Evolutionary conservation across 139 green algal genomes (phyloP), one percentile per base, ranked within the genome.

Genomic region (Coelastrella sp.): DNA sequence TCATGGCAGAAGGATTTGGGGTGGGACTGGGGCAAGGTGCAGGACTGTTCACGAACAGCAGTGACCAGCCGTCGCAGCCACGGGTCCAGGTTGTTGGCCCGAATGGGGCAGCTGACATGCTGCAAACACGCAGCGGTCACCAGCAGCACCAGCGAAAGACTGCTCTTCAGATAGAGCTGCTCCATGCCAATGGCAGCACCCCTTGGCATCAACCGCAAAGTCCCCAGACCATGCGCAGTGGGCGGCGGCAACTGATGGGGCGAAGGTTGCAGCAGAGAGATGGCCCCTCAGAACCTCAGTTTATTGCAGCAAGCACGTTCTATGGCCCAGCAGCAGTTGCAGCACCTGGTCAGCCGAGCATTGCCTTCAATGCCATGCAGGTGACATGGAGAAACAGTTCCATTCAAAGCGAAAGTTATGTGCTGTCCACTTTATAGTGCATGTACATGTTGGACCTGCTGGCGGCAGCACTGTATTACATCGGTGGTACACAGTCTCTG

Each of bases 361-460:
- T 76, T 76, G 68, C 68, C 17, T 76, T 76, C 68, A 76, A n/a
- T 22, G 68, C 68, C 68, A 76, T 76, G 68, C 68, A 76, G 32
- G 32, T 47, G 32, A 47, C 32, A 47, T 47, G 32, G 32, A 47
- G 32, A 47, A 47, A 47, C 32, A 47, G 32, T 47, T 47, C 32
- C 32, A 47, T 47, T 47, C 32, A 47, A 47, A 47, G 32, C 32
- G 32, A 47, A 47, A 47, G 32, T 47, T 47, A 47, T 47, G 32
- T 23, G 73, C 8, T 7, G n/a, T 56, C 17, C 32, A 47, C 32
- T 47, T 47, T 47, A 47, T 47, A 47, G 32, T 47, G 32, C 32
- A 47, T 47, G 32, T 47, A 47, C 32, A 47, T 47, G 32, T 47
- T 47, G 32, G 32, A 47, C 32, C 32, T 47, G 32, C 32, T 47